Evolutionary conservation across 2,329 filamentous ascomycete genomes (phyloP).

Genomic region (Curvularia eragrostidis): DNA sequence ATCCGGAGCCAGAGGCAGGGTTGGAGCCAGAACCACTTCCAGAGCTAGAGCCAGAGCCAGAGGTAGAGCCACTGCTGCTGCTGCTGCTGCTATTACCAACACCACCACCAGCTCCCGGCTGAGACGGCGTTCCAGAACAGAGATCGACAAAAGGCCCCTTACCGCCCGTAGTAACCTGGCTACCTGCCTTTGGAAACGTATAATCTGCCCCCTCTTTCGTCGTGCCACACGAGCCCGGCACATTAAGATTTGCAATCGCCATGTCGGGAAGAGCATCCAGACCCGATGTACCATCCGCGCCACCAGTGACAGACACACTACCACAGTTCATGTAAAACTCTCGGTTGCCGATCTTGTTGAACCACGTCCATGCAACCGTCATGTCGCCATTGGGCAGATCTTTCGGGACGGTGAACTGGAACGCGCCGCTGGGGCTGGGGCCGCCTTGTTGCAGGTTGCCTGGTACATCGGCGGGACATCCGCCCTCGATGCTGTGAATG

Average conservation of each 20-base stretch:
- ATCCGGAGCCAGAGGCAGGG: too few species aligned
- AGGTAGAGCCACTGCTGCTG: too few species aligned
- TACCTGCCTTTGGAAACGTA: slow-evolving; percentile 70
- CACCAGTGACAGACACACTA: slow-evolving; percentile 65
- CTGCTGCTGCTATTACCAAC: too few species aligned
- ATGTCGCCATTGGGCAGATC: slow-evolving; percentile 77
- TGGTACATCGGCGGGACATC: slow-evolving; percentile 65
- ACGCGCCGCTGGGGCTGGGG: slow-evolving; percentile 45
- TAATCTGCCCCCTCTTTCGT: slow-evolving; percentile 56
- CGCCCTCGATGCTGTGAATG: slow-evolving; percentile 85
- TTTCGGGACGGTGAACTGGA: slow-evolving; percentile 62
- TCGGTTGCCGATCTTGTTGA: slow-evolving; percentile 85
- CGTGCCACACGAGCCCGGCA: slow-evolving; percentile 52
- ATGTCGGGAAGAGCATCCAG: slow-evolving; percentile 70
- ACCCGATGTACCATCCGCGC: slow-evolving; percentile 58
- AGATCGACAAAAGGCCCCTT: slow-evolving; percentile 34
- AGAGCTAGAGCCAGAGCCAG: not conserved
- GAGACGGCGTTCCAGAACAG: slow-evolving; percentile 28
- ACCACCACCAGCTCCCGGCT: slow-evolving; percentile 6
- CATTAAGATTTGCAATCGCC: slow-evolving; percentile 71
- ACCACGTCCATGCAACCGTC: slow-evolving; percentile 88
- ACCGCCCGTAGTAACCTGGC: slow-evolving; percentile 52
- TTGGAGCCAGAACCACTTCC: too few species aligned
- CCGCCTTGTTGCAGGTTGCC: slow-evolving; percentile 44
- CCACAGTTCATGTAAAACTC: slow-evolving; percentile 94